phyloP scores from a whole-genome alignment of 192 early-diverging fungal genomes.

The Linnemannia elongata region DNA sequence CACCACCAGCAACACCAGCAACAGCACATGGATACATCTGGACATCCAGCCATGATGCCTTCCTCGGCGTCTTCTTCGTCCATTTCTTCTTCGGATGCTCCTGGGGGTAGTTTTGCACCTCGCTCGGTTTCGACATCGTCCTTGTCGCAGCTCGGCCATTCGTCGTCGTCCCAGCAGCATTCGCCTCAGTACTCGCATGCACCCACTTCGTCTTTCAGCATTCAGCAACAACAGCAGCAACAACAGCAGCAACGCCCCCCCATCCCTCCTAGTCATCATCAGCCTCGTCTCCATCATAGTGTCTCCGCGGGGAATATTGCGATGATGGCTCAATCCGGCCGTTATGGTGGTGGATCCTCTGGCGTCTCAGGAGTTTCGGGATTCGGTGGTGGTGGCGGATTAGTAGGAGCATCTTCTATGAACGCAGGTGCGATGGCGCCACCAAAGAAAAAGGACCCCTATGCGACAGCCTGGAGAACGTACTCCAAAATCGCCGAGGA shows the following conservation, averaged over 20 bases:
- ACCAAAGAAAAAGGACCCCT: conserved; percentile 52
- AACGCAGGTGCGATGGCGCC: background rate
- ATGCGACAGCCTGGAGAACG: conserved; percentile 54
- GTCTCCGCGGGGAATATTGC: conserved; percentile 45
- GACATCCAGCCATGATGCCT: conserved; percentile 8
- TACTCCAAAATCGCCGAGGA: conserved; percentile 57
- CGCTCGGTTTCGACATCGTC: conserved; percentile 4
- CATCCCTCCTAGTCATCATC: conserved; percentile 39
- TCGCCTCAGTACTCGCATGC: conserved; percentile 15
- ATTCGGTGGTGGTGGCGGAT: background rate
- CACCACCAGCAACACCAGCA: conserved; percentile 27
- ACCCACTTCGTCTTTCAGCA: background rate
- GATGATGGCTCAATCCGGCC: conserved; percentile 11
- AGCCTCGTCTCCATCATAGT: conserved; percentile 50
- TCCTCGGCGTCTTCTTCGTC: conserved; percentile 1
- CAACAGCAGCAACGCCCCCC: conserved; percentile 50
- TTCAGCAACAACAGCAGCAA: conserved; percentile 20
- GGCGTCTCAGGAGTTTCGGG: background rate
- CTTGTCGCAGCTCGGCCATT: conserved; percentile 9
- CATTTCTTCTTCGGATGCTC: background rate
- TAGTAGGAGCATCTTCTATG: background rate
- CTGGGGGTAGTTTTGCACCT: background rate
- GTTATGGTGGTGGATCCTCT: background rate
- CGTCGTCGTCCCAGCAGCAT: background rate
- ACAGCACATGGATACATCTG: conserved; percentile 22